These are phyloP conservation scores for Sclerotinia glacialis DNA, from an alignment of 2,329 filamentous ascomycete genomes.

Conservation along the genomic window DNA sequence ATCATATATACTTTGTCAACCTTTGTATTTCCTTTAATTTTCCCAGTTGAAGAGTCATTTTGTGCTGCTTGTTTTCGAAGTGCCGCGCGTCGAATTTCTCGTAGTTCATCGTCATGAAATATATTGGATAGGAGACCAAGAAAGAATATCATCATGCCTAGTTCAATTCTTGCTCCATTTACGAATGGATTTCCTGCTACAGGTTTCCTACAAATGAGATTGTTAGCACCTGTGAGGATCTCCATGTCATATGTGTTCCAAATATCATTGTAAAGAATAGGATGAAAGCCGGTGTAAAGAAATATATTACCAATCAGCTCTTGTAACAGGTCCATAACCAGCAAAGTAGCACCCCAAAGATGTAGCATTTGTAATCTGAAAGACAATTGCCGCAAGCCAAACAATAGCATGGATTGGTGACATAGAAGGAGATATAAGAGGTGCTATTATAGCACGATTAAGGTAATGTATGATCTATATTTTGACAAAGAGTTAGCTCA, in stretches of 20 bases:
- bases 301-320: slow-evolving; percentile 48
- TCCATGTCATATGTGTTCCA: not conserved
- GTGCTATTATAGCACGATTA: slow-evolving; percentile 82
- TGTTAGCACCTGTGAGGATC: not conserved
- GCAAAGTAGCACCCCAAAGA: slow-evolving; percentile 78
- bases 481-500: slow-evolving; percentile 10
- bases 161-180: slow-evolving; percentile 46
- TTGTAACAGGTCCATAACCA: slow-evolving; percentile 70
- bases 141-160: slow-evolving; percentile 73
- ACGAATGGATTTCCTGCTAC: slow-evolving; percentile 36
- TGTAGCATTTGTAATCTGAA: slow-evolving; percentile 79
- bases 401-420: slow-evolving; percentile 77
- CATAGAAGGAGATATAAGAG: slow-evolving; percentile 86
- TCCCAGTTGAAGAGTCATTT: slow-evolving; percentile 35
- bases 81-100: slow-evolving; percentile 76
- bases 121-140: slow-evolving; percentile 77
- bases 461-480: slow-evolving; percentile 74
- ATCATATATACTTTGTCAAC: slow-evolving; percentile 85
- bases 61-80: slow-evolving; percentile 53
- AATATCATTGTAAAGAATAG: not conserved
- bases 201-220: slow-evolving; percentile 3
- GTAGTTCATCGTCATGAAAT: slow-evolving; percentile 84
- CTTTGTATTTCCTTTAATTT: slow-evolving; percentile 35
- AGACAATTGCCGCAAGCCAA: slow-evolving; percentile 60
- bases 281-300: not conserved